Conservation (phyloP, 1,284 basidiomycete genomes). For the Ganoderma leucocontextum region DNA sequence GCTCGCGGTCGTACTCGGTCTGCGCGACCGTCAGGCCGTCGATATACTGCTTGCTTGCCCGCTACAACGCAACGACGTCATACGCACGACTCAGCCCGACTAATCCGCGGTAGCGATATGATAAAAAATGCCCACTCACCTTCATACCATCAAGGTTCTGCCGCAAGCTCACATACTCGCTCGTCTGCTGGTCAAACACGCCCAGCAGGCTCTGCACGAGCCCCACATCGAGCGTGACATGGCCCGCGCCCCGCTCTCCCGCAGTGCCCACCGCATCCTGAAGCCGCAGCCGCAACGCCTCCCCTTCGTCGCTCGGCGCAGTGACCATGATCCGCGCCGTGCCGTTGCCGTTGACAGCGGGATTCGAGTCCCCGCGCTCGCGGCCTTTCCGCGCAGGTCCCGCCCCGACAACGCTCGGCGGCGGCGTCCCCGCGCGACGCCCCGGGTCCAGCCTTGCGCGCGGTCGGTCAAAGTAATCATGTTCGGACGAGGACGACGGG, state of each 20-base stretch:
- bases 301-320: conserved; percentile 48
- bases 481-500: conserved; percentile 24
- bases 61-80: conserved; percentile 50
- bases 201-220: conserved; percentile 80
- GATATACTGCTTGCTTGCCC: conserved; percentile 90
- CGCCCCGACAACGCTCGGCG: conserved; percentile 10
- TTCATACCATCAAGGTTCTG: conserved; percentile 86
- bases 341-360: conserved; percentile 27
- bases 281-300: conserved; percentile 59
- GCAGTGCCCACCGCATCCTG: conserved; percentile 72
- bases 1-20: conserved; percentile 92
- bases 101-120: not conserved
- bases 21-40: conserved; percentile 93
- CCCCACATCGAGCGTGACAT: conserved; percentile 76
- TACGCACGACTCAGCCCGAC: conserved; percentile 1
- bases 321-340: conserved; percentile 54
- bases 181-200: conserved; percentile 73
- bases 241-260: conserved; percentile 66
- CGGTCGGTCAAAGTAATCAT: conserved; percentile 22
- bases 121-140: conserved; percentile 57
- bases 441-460: conserved; percentile 19
- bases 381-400: conserved; percentile 21
- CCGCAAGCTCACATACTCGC: conserved; percentile 74
- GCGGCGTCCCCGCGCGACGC: conserved; percentile 25
- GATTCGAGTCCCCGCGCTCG: conserved; percentile 33